A percentile compares a stretch with the other conserved stretches of the same genome.
phyloP scores from a whole-genome alignment of 257 asterid genomes.

The Solanum microdontum region DNA sequence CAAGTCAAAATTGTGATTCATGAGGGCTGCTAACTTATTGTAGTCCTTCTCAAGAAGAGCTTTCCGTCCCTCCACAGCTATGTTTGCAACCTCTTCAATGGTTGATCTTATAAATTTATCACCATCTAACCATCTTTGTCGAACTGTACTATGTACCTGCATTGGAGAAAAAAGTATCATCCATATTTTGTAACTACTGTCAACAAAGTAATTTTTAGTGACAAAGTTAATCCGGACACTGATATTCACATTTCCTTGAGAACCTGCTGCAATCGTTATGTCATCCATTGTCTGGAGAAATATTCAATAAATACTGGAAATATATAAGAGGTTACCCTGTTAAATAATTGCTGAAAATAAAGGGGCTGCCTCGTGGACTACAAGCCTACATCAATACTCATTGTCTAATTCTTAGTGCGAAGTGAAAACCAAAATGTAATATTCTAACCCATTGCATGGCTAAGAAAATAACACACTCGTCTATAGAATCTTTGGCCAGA shows the following conservation, averaged over 20 bases:
- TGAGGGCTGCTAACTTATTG: constrained; percentile 50
- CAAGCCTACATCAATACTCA: not conserved
- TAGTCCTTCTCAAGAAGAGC: constrained; percentile 66
- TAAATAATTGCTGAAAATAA: not conserved
- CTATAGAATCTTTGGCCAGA: not conserved
- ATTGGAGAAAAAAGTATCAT: not conserved
- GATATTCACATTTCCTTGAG: not conserved
- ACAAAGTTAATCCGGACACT: not conserved
- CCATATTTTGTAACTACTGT: not conserved
- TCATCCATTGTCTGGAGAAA: not conserved
- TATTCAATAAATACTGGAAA: not conserved
- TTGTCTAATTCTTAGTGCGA: not conserved
- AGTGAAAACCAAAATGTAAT: not conserved
- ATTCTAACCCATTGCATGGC: not conserved
- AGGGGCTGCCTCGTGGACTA: not conserved
- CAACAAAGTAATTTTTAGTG: not conserved
- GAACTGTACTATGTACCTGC: constrained; percentile 87
- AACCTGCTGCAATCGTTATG: not conserved
- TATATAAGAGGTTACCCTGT: not conserved
- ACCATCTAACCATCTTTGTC: constrained; percentile 80
- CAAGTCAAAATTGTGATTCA: constrained; percentile 81
- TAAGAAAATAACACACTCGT: not conserved
- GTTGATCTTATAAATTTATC: constrained; percentile 71
- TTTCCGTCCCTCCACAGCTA: constrained; percentile 59
- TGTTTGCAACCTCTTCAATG: constrained; percentile 72